A percentile compares a stretch with the other conserved stretches of the same genome.
These are phyloP conservation scores for Ochetophila trinervis DNA, from an alignment of 306 rosid species.

Conservation along the genomic window DNA sequence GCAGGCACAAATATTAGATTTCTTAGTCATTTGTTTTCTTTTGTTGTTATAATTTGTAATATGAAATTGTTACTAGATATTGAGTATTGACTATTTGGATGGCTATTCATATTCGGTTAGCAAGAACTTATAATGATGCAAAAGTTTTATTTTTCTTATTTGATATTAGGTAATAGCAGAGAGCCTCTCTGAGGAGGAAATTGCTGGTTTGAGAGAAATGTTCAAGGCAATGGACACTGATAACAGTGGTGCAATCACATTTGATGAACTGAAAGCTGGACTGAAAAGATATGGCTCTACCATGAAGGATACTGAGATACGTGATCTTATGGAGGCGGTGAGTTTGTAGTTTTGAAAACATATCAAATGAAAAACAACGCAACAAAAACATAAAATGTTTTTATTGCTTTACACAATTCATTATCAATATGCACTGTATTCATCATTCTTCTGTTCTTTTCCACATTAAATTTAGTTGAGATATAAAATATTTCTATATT, in stretches of 20 bases:
- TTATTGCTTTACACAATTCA: not conserved
- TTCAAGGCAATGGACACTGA: conserved; percentile 92
- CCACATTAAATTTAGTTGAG: too few relatives aligned
- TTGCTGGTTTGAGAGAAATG: conserved; percentile 95
- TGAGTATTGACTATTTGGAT: conserved; percentile 4
- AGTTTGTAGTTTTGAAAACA: conserved; percentile 23
- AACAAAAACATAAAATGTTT: not conserved
- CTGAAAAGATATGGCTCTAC: conserved; percentile 93
- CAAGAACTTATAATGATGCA: conserved; percentile 12
- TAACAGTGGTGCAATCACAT: conserved; percentile 91
- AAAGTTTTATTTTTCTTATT: conserved; percentile 13
- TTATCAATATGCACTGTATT: not conserved
- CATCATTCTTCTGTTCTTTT: too few relatives aligned
- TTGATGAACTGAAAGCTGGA: conserved; percentile 97
- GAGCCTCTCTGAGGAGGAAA: conserved; percentile 95
- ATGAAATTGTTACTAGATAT: not conserved
- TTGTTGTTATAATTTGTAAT: not conserved
- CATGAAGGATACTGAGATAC: conserved; percentile 86
- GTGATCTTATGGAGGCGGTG: conserved; percentile 96
- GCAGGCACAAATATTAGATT: not conserved
- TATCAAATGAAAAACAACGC: not conserved
- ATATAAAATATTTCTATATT: too few relatives aligned
- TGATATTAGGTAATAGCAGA: conserved; percentile 81
- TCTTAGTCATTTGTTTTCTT: not conserved
- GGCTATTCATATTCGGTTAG: not conserved